phyloP scores from a whole-genome alignment of 1,284 basidiomycete genomes.

The Volvariella surrecta region DNA sequence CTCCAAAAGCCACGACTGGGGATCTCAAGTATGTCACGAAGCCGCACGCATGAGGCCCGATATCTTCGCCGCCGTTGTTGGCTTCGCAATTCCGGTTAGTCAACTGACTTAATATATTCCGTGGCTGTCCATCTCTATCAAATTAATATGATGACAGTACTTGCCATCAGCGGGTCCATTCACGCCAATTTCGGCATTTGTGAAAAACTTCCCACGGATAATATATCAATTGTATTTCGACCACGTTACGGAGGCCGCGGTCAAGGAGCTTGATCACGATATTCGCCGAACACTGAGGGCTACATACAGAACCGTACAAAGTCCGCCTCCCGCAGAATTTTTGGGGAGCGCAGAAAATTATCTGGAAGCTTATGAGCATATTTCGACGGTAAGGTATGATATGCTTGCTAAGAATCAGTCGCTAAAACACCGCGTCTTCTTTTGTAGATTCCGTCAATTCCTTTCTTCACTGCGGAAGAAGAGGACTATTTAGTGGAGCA shows the following conservation, averaged over 20 bases:
- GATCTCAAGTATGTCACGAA: slow-evolving; percentile 56
- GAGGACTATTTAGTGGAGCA: slow-evolving; percentile 63
- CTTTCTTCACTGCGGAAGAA: slow-evolving; percentile 47
- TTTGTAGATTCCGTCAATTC: slow-evolving; percentile 45
- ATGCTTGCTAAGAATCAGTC: slow-evolving; percentile 2
- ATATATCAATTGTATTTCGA: slow-evolving; percentile 59
- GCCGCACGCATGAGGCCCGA: slow-evolving; percentile 57
- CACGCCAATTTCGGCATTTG: slow-evolving; percentile 34
- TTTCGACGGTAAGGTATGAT: slow-evolving; percentile 32
- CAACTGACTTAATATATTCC: not conserved
- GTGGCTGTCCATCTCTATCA: not conserved
- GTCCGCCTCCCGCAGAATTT: slow-evolving; percentile 47
- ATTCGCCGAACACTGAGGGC: slow-evolving; percentile 45
- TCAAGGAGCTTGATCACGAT: slow-evolving; percentile 44
- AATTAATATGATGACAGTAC: slow-evolving; percentile 31
- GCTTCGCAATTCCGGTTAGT: slow-evolving; percentile 48
- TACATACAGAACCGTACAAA: slow-evolving; percentile 38
- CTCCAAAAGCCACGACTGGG: slow-evolving; percentile 59
- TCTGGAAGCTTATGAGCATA: slow-evolving; percentile 39
- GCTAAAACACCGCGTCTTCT: not conserved
- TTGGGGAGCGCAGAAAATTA: slow-evolving; percentile 39
- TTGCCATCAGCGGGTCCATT: slow-evolving; percentile 38
- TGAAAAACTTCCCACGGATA: slow-evolving; percentile 36
- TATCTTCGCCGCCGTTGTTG: slow-evolving; percentile 51
- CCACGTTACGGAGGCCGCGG: slow-evolving; percentile 33